A percentile compares a stretch with the other conserved stretches of the same genome.
Conservation (phyloP, 257 asterid species). For the Marsdenia floribunda region DNA sequence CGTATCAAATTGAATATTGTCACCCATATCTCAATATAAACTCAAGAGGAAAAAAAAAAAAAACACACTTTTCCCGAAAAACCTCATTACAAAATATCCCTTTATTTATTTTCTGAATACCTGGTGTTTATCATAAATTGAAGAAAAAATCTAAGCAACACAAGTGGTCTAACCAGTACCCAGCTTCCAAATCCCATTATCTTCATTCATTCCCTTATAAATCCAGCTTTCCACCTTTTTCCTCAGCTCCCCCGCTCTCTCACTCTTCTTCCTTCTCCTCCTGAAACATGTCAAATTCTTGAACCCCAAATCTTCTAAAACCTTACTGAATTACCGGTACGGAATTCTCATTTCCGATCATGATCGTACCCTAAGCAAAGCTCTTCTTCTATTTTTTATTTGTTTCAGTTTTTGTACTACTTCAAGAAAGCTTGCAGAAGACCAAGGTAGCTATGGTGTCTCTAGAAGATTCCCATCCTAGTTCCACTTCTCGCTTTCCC, state of each 20-base stretch:
- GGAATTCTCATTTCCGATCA: not conserved
- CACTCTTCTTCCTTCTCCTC: not conserved
- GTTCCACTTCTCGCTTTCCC: slow-evolving; percentile 11
- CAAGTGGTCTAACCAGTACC: not conserved
- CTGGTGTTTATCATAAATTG: no score
- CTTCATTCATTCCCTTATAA: slow-evolving; percentile 14
- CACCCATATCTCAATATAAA: no score
- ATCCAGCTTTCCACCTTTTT: slow-evolving; percentile 16
- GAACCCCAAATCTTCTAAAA: not conserved
- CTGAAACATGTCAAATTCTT: not conserved
- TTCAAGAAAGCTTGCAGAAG: not conserved
- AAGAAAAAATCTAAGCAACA: not conserved
- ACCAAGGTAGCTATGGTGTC: slow-evolving; percentile 25
- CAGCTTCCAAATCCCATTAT: slow-evolving; percentile 5
- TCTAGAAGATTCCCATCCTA: slow-evolving; percentile 27
- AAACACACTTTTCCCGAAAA: no score
- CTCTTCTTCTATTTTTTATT: not conserved
- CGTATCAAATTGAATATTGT: no score
- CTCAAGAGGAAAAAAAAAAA: no score
- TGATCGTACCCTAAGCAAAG: not conserved
- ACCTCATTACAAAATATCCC: no score
- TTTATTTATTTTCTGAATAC: no score
- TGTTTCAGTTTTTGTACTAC: not conserved
- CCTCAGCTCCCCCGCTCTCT: not conserved
- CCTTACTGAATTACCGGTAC: not conserved